phyloP scores from a whole-genome alignment of 148 eudicot genomes.

The Amaranthus palmeri region DNA sequence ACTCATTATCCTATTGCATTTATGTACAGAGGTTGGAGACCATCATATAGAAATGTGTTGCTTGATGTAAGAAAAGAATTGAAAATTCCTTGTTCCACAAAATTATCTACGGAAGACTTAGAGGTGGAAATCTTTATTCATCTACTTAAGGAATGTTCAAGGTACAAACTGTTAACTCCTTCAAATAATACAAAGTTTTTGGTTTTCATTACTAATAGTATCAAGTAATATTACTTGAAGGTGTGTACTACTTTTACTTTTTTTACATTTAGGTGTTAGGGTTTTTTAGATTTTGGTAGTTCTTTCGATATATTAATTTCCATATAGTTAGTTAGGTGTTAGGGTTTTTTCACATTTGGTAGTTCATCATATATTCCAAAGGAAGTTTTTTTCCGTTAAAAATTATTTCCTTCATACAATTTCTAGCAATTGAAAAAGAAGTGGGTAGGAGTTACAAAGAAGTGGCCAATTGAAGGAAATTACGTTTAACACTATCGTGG shows the following conservation, averaged over 20 bases:
- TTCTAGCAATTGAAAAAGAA: too few species aligned
- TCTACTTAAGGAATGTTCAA: conserved; percentile 62
- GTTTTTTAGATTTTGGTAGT: neutral
- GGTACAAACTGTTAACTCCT: conserved; percentile 37
- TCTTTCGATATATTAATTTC: too few species aligned
- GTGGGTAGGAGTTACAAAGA: too few species aligned
- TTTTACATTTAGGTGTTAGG: neutral
- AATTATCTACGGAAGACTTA: conserved; percentile 69
- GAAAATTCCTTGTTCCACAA: conserved; percentile 73
- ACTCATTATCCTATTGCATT: conserved; percentile 2
- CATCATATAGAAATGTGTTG: conserved; percentile 81
- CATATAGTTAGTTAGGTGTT: too few species aligned
- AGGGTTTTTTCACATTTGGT: too few species aligned
- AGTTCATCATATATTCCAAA: too few species aligned
- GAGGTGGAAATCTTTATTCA: conserved; percentile 89
- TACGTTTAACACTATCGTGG: too few species aligned
- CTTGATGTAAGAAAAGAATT: conserved; percentile 71
- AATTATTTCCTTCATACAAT: too few species aligned
- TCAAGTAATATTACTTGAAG: neutral
- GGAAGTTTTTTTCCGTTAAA: too few species aligned
- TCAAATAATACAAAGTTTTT: neutral
- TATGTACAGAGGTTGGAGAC: conserved; percentile 82
- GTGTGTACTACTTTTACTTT: neutral
- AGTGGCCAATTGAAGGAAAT: too few species aligned
- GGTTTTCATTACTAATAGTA: neutral